These are phyloP conservation scores for Boletellus emodensis DNA, from an alignment of 768 basidiomycete species.

Conservation along the genomic window DNA sequence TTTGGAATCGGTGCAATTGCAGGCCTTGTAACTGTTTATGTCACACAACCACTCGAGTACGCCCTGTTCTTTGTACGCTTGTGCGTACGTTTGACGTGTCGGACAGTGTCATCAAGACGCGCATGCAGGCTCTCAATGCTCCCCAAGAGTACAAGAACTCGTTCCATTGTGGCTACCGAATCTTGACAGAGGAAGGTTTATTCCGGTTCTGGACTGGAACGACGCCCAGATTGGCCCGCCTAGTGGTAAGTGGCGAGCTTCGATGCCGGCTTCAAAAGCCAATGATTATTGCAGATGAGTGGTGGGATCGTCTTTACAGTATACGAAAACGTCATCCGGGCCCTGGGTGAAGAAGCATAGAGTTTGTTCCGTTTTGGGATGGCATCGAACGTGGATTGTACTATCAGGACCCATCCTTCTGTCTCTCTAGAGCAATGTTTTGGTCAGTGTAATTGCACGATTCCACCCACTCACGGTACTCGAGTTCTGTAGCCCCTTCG, in stretches of 20 bases:
- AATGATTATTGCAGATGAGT: conserved; percentile 55
- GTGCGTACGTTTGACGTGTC: not conserved
- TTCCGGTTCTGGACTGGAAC: conserved; percentile 96
- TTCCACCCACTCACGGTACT: conserved; percentile 19
- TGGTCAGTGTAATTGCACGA: conserved; percentile 17
- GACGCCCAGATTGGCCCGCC: conserved; percentile 78
- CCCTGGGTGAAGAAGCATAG: conserved; percentile 34
- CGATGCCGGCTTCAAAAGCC: not conserved
- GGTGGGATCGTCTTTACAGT: conserved; percentile 92
- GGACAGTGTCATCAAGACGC: conserved; percentile 88
- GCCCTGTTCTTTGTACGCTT: conserved; percentile 19
- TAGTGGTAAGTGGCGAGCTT: conserved; percentile 58
- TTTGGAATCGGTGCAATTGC: conserved; percentile 94
- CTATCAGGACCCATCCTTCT: not conserved
- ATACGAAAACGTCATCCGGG: conserved; percentile 75
- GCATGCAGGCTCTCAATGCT: conserved; percentile 93
- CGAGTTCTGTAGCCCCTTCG: conserved; percentile 9
- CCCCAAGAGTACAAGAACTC: conserved; percentile 84
- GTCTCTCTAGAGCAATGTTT: conserved; percentile 12
- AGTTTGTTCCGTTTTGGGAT: not conserved
- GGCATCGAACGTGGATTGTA: not conserved
- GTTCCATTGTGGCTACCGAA: conserved; percentile 93
- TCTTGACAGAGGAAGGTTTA: conserved; percentile 90
- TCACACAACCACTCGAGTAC: conserved; percentile 81
- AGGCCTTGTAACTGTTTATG: conserved; percentile 92